phyloP scores from a whole-genome alignment of 2,329 filamentous ascomycete species.

The Neopestalotiopsis sp. region DNA sequence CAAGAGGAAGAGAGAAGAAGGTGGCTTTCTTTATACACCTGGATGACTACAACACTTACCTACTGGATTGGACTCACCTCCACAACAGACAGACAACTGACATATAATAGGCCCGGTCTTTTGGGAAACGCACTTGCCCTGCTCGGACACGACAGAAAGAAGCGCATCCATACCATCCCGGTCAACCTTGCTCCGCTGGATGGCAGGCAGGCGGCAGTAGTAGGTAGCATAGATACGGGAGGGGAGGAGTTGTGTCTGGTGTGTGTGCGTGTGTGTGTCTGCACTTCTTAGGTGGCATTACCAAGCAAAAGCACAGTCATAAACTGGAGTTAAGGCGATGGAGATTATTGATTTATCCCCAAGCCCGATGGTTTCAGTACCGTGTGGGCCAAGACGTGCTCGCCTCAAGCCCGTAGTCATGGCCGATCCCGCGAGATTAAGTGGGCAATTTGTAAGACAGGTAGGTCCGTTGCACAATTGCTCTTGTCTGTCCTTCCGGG shows the following conservation, averaged over 20 bases:
- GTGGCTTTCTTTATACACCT: slow-evolving; percentile 9
- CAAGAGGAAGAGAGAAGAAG: neutral
- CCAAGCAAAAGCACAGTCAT: neutral
- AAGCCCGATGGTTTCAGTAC: slow-evolving; percentile 14
- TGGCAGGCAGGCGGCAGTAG: neutral
- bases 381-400: slow-evolving; percentile 17
- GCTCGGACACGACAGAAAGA: neutral
- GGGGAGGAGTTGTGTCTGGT: neutral
- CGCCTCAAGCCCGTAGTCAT: neutral
- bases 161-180: neutral
- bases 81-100: neutral
- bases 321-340: neutral
- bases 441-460: neutral
- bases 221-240: neutral
- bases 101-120: neutral
- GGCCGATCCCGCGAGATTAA: slow-evolving; percentile 4
- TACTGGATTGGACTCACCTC: neutral
- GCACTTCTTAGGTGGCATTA: neutral
- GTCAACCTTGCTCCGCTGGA: neutral
- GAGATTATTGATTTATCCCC: slow-evolving; percentile 1
- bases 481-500: neutral
- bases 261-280: too few relatives aligned
- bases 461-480: neutral
- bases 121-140: neutral
- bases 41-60: neutral